A percentile compares a stretch with the other conserved stretches of the same genome.
Conservation (phyloP, 2,329 filamentous ascomycete genomes). For the Pyrenochaeta sp. region DNA sequence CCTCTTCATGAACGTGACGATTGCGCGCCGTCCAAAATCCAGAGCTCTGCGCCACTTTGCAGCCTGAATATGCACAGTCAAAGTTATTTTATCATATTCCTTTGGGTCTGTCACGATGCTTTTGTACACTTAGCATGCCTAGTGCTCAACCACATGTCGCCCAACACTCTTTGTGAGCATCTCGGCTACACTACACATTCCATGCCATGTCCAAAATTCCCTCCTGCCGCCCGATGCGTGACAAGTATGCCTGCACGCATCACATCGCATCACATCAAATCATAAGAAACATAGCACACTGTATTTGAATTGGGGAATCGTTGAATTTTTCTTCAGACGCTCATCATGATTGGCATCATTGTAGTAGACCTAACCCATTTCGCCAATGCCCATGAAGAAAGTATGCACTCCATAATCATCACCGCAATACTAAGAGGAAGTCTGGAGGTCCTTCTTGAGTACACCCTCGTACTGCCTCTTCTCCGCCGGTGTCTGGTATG, state of each 20-base stretch:
- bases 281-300: background rate
- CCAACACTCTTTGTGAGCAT: too few relatives aligned
- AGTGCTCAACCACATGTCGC: too few relatives aligned
- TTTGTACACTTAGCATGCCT: too few relatives aligned
- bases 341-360: slow-evolving; percentile 42
- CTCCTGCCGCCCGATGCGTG: too few relatives aligned
- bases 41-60: background rate
- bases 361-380: slow-evolving; percentile 46
- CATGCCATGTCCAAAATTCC: too few relatives aligned
- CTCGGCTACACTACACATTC: too few relatives aligned
- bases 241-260: too few relatives aligned
- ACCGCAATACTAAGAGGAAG: slow-evolving; percentile 56
- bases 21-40: slow-evolving; percentile 11
- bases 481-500: slow-evolving; percentile 97
- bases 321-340: slow-evolving; percentile 45
- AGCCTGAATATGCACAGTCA: too few relatives aligned
- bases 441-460: slow-evolving; percentile 94
- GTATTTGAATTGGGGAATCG: slow-evolving; percentile 46
- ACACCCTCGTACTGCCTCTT: slow-evolving; percentile 98
- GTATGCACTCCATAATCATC: slow-evolving; percentile 33
- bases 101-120: too few relatives aligned
- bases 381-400: slow-evolving; percentile 48
- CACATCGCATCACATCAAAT: background rate
- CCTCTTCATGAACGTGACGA: slow-evolving; percentile 23
- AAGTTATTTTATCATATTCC: too few relatives aligned